These are phyloP conservation scores for Lycium ferocissimum DNA, from an alignment of 257 asterid genomes.

Conservation along the genomic window DNA sequence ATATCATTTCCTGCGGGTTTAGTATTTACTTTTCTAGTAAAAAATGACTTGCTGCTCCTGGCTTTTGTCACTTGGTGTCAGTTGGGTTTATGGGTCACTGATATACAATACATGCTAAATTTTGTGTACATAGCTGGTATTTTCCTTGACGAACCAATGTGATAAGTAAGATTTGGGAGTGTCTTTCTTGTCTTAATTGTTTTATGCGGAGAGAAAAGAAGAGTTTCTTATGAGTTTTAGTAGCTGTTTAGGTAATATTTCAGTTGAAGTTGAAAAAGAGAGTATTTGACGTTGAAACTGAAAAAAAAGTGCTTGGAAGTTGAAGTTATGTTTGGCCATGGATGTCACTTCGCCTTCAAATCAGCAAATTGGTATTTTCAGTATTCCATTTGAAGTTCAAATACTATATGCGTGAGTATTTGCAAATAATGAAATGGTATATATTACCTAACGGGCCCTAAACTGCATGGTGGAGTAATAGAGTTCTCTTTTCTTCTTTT, in stretches of 20 bases:
- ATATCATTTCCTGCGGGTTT: background rate
- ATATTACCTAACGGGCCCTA: background rate
- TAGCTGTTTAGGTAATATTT: background rate
- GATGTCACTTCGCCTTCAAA: background rate
- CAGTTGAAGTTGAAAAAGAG: background rate
- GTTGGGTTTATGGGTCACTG: background rate
- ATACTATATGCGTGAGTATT: background rate
- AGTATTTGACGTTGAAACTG: background rate
- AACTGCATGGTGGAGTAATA: background rate
- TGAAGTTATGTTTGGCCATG: background rate
- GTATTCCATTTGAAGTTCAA: background rate
- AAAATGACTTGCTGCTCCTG: background rate
- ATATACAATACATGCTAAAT: background rate
- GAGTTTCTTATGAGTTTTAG: background rate
- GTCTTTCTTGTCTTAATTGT: background rate
- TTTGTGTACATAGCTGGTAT: constrained; percentile 7
- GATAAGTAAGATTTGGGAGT: background rate
- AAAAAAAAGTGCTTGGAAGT: background rate
- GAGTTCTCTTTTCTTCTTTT: background rate
- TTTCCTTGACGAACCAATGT: background rate
- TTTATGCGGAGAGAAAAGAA: background rate
- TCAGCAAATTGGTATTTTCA: background rate
- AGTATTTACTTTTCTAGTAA: background rate
- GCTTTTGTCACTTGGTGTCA: background rate
- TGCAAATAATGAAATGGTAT: background rate